These are phyloP conservation scores for Lanmaoa pseudosensibilis DNA, from an alignment of 768 basidiomycete genomes.

Conservation along the genomic window DNA sequence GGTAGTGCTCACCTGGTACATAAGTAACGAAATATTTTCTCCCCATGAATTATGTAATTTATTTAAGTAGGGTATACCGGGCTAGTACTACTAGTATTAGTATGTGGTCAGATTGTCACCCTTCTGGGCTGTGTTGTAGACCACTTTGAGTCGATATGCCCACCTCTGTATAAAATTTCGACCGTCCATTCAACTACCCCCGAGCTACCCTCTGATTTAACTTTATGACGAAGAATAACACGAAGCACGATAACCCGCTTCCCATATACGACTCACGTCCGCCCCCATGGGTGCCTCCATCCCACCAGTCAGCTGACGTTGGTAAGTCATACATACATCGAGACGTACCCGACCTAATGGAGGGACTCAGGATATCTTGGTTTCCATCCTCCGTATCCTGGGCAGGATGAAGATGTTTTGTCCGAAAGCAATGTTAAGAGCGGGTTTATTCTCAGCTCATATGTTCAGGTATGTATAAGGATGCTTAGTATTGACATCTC, in stretches of 20 bases:
- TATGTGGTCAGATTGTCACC: too few relatives aligned
- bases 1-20: too few relatives aligned
- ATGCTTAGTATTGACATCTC: background rate
- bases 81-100: too few relatives aligned
- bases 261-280: conserved; percentile 67
- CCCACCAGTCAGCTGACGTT: conserved; percentile 67
- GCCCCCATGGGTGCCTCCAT: conserved; percentile 69
- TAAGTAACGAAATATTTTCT: too few relatives aligned
- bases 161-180: background rate
- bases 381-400: conserved; percentile 71
- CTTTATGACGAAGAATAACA: conserved; percentile 25
- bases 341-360: background rate
- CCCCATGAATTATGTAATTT: too few relatives aligned
- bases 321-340: conserved; percentile 41
- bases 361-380: conserved; percentile 62
- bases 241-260: conserved; percentile 33
- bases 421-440: conserved; percentile 63
- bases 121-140: background rate
- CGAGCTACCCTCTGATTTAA: background rate
- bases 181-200: background rate
- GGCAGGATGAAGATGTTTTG: conserved; percentile 74
- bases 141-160: background rate
- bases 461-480: conserved; percentile 54
- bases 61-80: too few relatives aligned
- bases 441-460: conserved; percentile 55